Conservation (phyloP, 78 protist genomes). For the Guillardia theta region DNA sequence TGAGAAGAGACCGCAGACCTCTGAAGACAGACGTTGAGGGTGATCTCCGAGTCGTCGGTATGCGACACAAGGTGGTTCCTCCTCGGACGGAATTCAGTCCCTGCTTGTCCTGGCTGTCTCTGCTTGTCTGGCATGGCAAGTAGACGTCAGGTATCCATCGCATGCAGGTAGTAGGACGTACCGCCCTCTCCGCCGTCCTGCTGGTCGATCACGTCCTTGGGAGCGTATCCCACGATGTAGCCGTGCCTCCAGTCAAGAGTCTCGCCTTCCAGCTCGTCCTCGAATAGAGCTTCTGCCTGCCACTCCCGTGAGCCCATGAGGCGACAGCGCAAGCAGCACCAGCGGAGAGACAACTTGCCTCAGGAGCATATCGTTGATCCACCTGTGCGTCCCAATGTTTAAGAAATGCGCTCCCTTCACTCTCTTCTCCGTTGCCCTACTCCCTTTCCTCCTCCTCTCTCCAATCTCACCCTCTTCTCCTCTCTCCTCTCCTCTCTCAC, state of each 20-base stretch:
- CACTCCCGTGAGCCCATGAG: too few species aligned
- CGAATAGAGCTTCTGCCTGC: not conserved
- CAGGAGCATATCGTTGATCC: not conserved
- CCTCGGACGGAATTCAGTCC: not conserved
- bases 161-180: too few species aligned
- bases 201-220: not conserved
- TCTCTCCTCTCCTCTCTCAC: not conserved
- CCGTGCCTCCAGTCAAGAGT: not conserved
- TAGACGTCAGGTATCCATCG: too few species aligned
- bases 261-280: not conserved
- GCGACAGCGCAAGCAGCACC: too few species aligned
- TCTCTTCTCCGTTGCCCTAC: not conserved
- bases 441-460: not conserved
- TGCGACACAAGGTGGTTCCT: not conserved
- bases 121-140: too few species aligned
- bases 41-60: not conserved
- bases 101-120: too few species aligned
- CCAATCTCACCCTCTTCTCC: not conserved
- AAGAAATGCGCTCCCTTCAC: not conserved
- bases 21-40: not conserved
- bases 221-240: not conserved
- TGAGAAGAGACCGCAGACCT: too few species aligned
- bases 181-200: not conserved
- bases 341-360: too few species aligned
- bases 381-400: not conserved